Percentiles rank a stretch among this genome's conserved stretches.
These are phyloP conservation scores for Boletus reticulatus DNA, from an alignment of 768 basidiomycete species.

Conservation along the genomic window DNA sequence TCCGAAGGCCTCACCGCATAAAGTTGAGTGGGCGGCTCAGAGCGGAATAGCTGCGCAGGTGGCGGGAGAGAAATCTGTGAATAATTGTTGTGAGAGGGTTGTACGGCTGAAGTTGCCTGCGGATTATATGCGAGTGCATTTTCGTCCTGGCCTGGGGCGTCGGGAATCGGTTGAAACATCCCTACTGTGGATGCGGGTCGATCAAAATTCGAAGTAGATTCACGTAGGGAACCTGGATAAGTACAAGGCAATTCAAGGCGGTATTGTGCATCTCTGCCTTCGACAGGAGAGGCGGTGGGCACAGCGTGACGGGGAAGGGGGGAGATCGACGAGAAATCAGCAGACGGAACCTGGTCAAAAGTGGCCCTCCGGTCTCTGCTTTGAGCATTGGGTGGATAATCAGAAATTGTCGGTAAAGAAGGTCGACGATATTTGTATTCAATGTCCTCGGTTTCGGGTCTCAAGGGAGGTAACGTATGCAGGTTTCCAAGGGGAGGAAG, in stretches of 20 bases:
- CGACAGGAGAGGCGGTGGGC: constrained; percentile 1
- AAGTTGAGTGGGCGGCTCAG: constrained; percentile 28
- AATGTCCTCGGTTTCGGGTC: constrained; percentile 22
- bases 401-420: constrained; percentile 22
- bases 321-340: constrained; percentile 7
- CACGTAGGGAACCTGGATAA: constrained; percentile 19
- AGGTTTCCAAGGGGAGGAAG: constrained; percentile 20
- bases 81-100: constrained; percentile 9
- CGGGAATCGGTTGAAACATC: constrained; percentile 8
- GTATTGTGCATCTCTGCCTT: constrained; percentile 12
- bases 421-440: constrained; percentile 33
- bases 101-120: background rate
- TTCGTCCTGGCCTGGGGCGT: constrained; percentile 5
- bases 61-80: constrained; percentile 33
- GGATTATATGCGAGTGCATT: constrained; percentile 10
- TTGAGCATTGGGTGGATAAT: constrained; percentile 5
- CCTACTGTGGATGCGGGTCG: constrained; percentile 20
- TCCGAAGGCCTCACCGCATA: constrained; percentile 29
- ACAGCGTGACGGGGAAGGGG: constrained; percentile 7
- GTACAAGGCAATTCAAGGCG: constrained; percentile 15
- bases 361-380: constrained; percentile 13
- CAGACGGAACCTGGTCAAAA: constrained; percentile 13
- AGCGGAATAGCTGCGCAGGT: constrained; percentile 28
- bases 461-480: constrained; percentile 29
- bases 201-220: constrained; percentile 14